These are phyloP conservation scores for Sporothrix schenckii DNA, from an alignment of 2,329 filamentous ascomycete species.

Conservation along the genomic window DNA sequence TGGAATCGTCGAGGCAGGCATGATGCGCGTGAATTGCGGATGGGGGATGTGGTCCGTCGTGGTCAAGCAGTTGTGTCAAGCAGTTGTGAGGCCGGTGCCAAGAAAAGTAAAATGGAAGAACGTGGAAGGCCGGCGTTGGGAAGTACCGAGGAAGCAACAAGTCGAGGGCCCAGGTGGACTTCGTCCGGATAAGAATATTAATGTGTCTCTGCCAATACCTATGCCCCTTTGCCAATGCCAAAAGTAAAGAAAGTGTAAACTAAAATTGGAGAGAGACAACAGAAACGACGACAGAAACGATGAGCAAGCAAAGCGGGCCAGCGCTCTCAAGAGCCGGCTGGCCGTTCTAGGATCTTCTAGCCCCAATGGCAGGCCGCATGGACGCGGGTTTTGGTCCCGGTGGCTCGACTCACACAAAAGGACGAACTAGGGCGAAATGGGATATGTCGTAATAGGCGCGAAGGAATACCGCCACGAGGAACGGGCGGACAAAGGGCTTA, in stretches of 20 bases:
- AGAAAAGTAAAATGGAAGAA: background rate
- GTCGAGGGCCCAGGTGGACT: background rate
- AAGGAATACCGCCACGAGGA: background rate
- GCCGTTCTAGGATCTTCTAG: slow-evolving; percentile 21
- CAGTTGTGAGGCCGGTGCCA: background rate
- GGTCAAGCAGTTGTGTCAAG: too few species aligned
- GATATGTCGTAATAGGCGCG: background rate
- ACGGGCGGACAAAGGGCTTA: slow-evolving; percentile 18
- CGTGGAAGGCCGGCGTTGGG: background rate
- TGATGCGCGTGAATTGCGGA: background rate
- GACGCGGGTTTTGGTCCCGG: slow-evolving; percentile 3
- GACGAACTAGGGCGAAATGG: too few species aligned
- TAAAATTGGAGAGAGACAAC: too few species aligned
- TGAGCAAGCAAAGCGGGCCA: slow-evolving; percentile 11
- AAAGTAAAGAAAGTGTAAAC: background rate
- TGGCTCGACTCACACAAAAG: background rate
- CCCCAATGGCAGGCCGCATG: background rate
- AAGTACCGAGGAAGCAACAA: background rate
- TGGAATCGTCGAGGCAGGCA: slow-evolving; percentile 23
- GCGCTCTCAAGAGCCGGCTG: background rate
- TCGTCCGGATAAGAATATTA: too few species aligned
- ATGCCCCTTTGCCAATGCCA: too few species aligned
- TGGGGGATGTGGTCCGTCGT: background rate
- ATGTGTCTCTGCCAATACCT: too few species aligned
- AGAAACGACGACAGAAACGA: background rate